phyloP scores from a whole-genome alignment of 345 rosid genomes.

The Raphanus sativus region DNA sequence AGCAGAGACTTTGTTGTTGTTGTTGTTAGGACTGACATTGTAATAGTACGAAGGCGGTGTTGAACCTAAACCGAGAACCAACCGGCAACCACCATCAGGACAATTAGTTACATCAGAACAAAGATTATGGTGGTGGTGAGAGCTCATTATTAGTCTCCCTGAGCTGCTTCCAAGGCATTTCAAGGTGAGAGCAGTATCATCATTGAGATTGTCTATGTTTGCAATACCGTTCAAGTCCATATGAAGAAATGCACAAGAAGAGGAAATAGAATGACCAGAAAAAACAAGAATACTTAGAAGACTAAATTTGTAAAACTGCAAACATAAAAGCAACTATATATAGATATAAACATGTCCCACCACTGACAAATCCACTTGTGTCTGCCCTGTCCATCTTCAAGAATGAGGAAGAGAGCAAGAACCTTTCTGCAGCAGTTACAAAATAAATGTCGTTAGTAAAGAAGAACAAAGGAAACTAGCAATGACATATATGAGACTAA shows the following conservation, averaged over 20 bases:
- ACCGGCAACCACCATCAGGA: conserved; percentile 73
- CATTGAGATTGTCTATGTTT: conserved; percentile 55
- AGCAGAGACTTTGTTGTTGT: conserved; percentile 47
- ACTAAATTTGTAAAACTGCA: conserved; percentile 19
- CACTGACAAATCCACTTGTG: conserved; percentile 88
- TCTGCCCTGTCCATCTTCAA: conserved; percentile 79
- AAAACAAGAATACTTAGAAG: neutral
- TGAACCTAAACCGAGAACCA: conserved; percentile 92
- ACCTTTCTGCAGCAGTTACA: conserved; percentile 22
- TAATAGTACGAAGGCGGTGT: conserved; percentile 57
- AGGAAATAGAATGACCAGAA: neutral
- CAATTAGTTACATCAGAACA: conserved; percentile 47
- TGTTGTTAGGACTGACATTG: conserved; percentile 36
- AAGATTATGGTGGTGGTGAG: conserved; percentile 39
- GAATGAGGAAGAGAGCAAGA: conserved; percentile 8
- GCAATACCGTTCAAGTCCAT: conserved; percentile 64
- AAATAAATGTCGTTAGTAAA: neutral
- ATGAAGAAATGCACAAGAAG: conserved; percentile 2
- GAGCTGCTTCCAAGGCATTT: conserved; percentile 54
- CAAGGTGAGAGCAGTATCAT: conserved; percentile 74
- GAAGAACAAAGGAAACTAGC: neutral
- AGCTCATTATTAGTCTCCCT: conserved; percentile 30
- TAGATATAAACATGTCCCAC: conserved; percentile 49
- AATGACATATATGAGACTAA: neutral
- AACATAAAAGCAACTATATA: conserved; percentile 40